Evolutionary conservation across 345 rosid genomes (phyloP).

Genomic region (Durio zibethinus): DNA sequence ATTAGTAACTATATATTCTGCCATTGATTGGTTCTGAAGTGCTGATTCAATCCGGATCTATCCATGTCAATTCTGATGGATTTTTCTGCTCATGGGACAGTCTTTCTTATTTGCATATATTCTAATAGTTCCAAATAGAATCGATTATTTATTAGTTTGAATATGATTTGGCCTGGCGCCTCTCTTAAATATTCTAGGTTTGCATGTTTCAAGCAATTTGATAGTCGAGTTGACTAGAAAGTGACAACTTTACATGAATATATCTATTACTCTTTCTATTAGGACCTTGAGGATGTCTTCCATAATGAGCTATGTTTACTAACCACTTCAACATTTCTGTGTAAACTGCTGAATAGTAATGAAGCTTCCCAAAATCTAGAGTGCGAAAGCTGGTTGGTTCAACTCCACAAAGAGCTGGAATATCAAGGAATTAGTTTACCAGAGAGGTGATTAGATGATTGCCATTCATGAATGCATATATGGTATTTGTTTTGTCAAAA

Average conservation of each 20-base stretch:
- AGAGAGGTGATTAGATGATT: constrained; percentile 54
- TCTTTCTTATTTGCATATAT: not conserved
- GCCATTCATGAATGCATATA: not conserved
- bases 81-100: not conserved
- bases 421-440: constrained; percentile 72
- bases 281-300: constrained; percentile 1
- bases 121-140: not conserved
- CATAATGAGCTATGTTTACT: not conserved
- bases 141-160: not conserved
- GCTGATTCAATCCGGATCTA: too few species aligned
- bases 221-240: constrained; percentile 3
- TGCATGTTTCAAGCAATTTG: constrained; percentile 11
- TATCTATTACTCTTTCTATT: not conserved
- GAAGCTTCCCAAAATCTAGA: constrained; percentile 35
- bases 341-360: constrained; percentile 43
- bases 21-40: too few species aligned
- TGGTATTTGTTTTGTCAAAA: not conserved
- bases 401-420: constrained; percentile 63
- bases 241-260: not conserved
- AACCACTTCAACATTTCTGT: constrained; percentile 16
- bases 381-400: constrained; percentile 64
- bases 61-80: not conserved
- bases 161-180: not conserved
- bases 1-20: not conserved
- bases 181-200: not conserved